These are phyloP conservation scores for Nosema muscidifuracis DNA, from an alignment of 371 early-diverging fungal species.

Conservation along the genomic window DNA sequence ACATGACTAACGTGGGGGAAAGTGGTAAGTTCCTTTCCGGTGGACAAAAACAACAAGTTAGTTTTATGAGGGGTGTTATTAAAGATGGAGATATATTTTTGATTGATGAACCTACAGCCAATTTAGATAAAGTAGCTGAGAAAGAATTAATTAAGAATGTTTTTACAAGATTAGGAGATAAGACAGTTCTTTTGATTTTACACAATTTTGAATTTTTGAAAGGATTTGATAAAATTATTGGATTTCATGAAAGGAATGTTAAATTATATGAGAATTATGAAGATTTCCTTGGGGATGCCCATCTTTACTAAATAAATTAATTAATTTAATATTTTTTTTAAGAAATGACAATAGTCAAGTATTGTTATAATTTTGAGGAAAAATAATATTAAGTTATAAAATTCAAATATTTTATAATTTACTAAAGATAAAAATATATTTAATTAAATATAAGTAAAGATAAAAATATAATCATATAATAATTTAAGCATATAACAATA, in stretches of 20 bases:
- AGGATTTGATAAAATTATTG: slow-evolving; percentile 65
- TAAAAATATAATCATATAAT: no score
- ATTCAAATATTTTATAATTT: no score
- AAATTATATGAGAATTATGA: slow-evolving; percentile 26
- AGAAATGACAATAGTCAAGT: no score
- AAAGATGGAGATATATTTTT: slow-evolving; percentile 64
- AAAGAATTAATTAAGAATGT: slow-evolving; percentile 76
- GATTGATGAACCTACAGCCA: slow-evolving; percentile 65
- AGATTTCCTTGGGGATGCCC: slow-evolving; percentile 21
- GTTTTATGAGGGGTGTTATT: slow-evolving; percentile 65
- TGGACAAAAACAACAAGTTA: slow-evolving; percentile 69
- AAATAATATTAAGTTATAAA: no score
- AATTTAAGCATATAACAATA: no score
- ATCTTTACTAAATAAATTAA: slow-evolving; percentile 9
- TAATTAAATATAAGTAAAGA: no score
- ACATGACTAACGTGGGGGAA: slow-evolving; percentile 64
- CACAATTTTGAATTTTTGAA: slow-evolving; percentile 73
- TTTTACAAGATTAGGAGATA: slow-evolving; percentile 67
- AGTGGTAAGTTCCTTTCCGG: slow-evolving; percentile 60
- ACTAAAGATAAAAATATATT: background rate
- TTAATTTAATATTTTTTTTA: background rate
- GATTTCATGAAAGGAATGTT: slow-evolving; percentile 62
- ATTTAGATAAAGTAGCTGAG: slow-evolving; percentile 71
- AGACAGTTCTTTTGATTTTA: slow-evolving; percentile 77
- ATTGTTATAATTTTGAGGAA: no score